Percentiles rank a stretch among this genome's conserved stretches.
These are phyloP conservation scores for Auriculariales sp. DNA, from an alignment of 768 basidiomycete species.

Conservation along the genomic window DNA sequence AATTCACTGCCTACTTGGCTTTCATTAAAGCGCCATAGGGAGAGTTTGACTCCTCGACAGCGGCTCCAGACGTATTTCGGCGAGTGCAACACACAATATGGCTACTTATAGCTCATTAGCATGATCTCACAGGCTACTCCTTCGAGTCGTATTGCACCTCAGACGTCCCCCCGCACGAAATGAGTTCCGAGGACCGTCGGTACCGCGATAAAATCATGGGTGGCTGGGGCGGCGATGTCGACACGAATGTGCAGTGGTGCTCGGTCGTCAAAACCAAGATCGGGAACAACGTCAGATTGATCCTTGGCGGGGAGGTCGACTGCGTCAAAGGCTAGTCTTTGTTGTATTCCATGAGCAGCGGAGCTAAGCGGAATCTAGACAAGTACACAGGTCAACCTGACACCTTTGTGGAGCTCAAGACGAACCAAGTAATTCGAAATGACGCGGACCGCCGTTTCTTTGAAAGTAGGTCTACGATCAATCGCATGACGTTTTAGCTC, in stretches of 20 bases:
- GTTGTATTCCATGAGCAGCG: slow-evolving; percentile 1
- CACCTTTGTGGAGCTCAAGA: slow-evolving; percentile 77
- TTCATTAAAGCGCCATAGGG: too few relatives aligned
- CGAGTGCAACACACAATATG: too few relatives aligned
- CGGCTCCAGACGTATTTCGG: slow-evolving; percentile 58
- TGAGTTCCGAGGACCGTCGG: not conserved
- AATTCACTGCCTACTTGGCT: not conserved
- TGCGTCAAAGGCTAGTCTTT: slow-evolving; percentile 54
- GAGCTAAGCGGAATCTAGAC: slow-evolving; percentile 22
- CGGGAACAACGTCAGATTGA: slow-evolving; percentile 46
- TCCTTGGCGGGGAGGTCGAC: slow-evolving; percentile 87
- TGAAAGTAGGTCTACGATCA: slow-evolving; percentile 44
- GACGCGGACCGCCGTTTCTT: slow-evolving; percentile 54
- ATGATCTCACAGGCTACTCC: slow-evolving; percentile 53
- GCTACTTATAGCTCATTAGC: too few relatives aligned
- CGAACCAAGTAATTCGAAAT: slow-evolving; percentile 57
- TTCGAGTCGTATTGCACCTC: slow-evolving; percentile 80
- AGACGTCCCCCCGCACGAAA: slow-evolving; percentile 13
- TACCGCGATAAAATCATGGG: too few relatives aligned
- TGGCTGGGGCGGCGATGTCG: slow-evolving; percentile 69
- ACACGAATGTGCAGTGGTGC: slow-evolving; percentile 87
- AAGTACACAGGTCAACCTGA: slow-evolving; percentile 46
- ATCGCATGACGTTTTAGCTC: not conserved
- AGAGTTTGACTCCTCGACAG: slow-evolving; percentile 49
- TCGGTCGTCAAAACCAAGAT: slow-evolving; percentile 78